Evolutionary conservation across 2,329 filamentous ascomycete species (phyloP).

Genomic region (Clonostachys rhizophaga): DNA sequence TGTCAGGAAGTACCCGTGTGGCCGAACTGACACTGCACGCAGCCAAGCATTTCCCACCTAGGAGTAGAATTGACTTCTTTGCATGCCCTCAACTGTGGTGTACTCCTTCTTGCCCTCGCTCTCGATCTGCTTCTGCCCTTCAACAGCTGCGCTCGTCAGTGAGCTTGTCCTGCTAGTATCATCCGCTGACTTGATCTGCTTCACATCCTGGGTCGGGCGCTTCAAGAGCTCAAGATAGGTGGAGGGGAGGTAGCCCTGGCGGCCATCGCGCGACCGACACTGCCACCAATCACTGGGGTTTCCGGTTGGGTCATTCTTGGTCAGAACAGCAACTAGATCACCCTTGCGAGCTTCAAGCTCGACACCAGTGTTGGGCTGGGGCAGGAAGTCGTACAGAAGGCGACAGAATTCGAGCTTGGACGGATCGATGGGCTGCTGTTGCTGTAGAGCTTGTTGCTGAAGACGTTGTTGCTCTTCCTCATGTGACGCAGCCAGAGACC

Average conservation of each 20-base stretch:
- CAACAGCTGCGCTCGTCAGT: constrained; percentile 30
- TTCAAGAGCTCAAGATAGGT: constrained; percentile 80
- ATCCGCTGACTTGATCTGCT: constrained; percentile 45
- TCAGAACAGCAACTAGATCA: constrained; percentile 89
- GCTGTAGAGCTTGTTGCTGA: constrained; percentile 44
- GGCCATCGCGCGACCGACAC: constrained; percentile 83
- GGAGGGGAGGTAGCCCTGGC: constrained; percentile 85
- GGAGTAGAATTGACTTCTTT: constrained; percentile 55
- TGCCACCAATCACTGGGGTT: constrained; percentile 97
- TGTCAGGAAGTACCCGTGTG: too few relatives aligned
- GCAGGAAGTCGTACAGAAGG: constrained; percentile 88
- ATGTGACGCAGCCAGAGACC: constrained; percentile 73
- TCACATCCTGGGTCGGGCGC: constrained; percentile 43
- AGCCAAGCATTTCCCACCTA: constrained; percentile 13
- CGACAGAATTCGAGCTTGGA: constrained; percentile 95
- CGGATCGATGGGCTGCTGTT: constrained; percentile 65
- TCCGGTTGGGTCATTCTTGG: constrained; percentile 87
- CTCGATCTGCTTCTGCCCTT: constrained; percentile 5
- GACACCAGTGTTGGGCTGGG: constrained; percentile 65
- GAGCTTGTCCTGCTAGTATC: constrained; percentile 44
- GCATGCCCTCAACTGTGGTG: constrained; percentile 48
- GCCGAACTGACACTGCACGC: too few relatives aligned
- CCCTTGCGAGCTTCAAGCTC: constrained; percentile 93
- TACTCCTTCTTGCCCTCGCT: constrained; percentile 45
- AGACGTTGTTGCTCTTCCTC: constrained; percentile 71